Conservation (phyloP, 306 rosid species). For the Lotus japonicus region DNA sequence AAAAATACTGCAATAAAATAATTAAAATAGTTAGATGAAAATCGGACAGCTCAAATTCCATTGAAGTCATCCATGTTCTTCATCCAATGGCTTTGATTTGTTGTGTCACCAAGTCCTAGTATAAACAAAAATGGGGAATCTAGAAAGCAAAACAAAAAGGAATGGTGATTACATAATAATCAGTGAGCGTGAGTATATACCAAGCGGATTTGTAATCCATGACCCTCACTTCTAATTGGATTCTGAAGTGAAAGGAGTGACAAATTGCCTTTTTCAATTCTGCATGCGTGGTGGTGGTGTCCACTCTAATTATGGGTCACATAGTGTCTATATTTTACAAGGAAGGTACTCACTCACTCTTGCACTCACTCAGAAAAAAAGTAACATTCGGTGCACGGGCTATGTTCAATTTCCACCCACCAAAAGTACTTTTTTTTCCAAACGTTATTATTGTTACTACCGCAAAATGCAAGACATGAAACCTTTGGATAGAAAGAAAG, state of each 20-base stretch:
- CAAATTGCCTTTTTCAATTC: constrained; percentile 2
- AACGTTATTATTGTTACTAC: constrained; percentile 21
- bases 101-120: no score
- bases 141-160: constrained; percentile 20
- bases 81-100: no score
- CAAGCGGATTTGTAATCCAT: background rate
- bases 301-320: constrained; percentile 22
- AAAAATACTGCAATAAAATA: no score
- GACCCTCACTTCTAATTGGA: constrained; percentile 21
- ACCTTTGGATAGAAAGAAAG: background rate
- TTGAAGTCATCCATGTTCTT: no score
- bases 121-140: constrained; percentile 16
- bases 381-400: constrained; percentile 40
- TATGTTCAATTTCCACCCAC: constrained; percentile 31
- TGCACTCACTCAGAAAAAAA: constrained; percentile 20
- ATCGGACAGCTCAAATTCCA: no score
- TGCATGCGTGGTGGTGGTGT: constrained; percentile 46
- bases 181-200: background rate
- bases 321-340: constrained; percentile 15
- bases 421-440: constrained; percentile 4
- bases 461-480: constrained; percentile 7
- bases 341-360: background rate
- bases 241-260: constrained; percentile 41
- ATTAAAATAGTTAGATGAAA: no score
- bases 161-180: constrained; percentile 22